Evolutionary conservation across 2,329 filamentous ascomycete genomes (phyloP).

Genomic region (Orbilia ellipsospora): DNA sequence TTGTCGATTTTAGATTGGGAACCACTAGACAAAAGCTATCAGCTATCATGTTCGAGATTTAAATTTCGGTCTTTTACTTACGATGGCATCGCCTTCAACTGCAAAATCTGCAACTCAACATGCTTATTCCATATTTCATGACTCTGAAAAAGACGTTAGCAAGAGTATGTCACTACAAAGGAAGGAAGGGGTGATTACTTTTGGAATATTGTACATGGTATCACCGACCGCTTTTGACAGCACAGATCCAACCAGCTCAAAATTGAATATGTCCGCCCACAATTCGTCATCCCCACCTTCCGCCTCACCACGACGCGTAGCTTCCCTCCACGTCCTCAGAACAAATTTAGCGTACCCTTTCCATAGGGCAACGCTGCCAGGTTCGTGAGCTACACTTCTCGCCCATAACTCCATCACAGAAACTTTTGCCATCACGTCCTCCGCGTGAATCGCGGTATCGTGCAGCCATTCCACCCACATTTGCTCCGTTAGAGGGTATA

Average conservation of each 20-base stretch:
- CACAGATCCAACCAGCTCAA: conserved; percentile 73
- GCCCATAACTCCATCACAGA: conserved; percentile 78
- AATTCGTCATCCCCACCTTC: conserved; percentile 55
- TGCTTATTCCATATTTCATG: conserved; percentile 83
- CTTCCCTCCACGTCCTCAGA: conserved; percentile 74
- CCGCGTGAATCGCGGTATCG: conserved; percentile 73
- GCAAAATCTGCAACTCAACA: conserved; percentile 76
- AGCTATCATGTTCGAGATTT: conserved; percentile 5
- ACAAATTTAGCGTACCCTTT: conserved; percentile 82
- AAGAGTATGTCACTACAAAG: conserved; percentile 22
- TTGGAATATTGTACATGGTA: conserved; percentile 78
- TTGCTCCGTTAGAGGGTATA: conserved; percentile 67
- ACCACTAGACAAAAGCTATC: conserved; percentile 8
- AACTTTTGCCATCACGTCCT: conserved; percentile 74
- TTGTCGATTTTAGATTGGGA: conserved; percentile 67
- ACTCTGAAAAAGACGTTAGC: conserved; percentile 64
- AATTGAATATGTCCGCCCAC: conserved; percentile 74
- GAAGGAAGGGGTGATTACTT: conserved; percentile 61
- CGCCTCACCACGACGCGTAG: conserved; percentile 65
- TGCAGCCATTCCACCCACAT: conserved; percentile 81
- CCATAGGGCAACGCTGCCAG: conserved; percentile 79
- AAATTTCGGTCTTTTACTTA: conserved; percentile 61
- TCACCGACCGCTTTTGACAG: conserved; percentile 78
- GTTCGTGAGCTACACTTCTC: conserved; percentile 76
- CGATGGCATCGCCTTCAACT: conserved; percentile 70